Evolutionary conservation across 176 grass and related monocot genomes (phyloP).

Genomic region (Ensete glaucum): DNA sequence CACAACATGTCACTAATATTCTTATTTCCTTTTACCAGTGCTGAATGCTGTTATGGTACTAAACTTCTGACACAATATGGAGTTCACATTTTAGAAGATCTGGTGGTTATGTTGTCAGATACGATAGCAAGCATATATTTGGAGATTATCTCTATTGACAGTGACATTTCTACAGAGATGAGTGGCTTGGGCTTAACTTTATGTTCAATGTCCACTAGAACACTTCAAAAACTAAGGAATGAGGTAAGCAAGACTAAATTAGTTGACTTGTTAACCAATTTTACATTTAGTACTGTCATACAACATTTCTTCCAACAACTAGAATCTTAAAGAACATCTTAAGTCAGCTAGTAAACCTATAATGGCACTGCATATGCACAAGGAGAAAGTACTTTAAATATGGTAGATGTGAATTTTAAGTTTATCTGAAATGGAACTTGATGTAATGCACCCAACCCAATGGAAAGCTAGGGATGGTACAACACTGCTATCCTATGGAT

Average conservation of each 20-base stretch:
- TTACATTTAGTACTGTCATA: no score
- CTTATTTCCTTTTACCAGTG: conserved; percentile 30
- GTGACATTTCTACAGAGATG: conserved; percentile 50
- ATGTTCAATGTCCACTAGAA: conserved; percentile 73
- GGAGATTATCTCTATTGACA: conserved; percentile 83
- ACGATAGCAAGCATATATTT: conserved; percentile 75
- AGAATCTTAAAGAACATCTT: no score
- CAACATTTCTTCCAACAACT: no score
- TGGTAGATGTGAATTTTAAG: no score
- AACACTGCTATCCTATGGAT: no score
- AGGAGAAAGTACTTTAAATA: no score
- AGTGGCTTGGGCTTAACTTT: conserved; percentile 53
- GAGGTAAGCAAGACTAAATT: conserved; percentile 41
- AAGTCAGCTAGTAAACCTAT: no score
- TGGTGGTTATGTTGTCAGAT: conserved; percentile 82
- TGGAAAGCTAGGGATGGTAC: no score
- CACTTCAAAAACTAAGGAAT: conserved; percentile 82
- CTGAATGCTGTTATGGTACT: conserved; percentile 49
- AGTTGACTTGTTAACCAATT: no score
- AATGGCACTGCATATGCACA: no score
- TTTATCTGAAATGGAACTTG: no score
- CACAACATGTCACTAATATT: conserved; percentile 8
- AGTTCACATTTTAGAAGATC: conserved; percentile 71
- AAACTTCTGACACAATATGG: conserved; percentile 61
- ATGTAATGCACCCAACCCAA: no score